Percentiles rank a stretch among this genome's conserved stretches.
phyloP scores from a whole-genome alignment of 2,329 filamentous ascomycete species.

The Trichophyton equinum region DNA sequence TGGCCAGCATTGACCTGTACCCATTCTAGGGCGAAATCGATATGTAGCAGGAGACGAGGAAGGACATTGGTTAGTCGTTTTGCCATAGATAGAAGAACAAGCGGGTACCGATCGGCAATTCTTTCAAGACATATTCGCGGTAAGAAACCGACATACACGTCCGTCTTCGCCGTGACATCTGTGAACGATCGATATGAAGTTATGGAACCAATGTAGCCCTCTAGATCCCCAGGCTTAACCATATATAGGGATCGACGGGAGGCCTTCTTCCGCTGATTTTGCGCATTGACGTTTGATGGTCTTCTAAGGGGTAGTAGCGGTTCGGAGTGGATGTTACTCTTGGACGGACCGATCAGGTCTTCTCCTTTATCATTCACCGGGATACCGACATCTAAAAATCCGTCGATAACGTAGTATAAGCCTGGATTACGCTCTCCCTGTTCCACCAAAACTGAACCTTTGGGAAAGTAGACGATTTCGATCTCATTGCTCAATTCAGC shows the following conservation, averaged over 20 bases:
- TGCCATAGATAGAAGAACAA: constrained; percentile 87
- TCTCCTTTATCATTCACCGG: constrained; percentile 50
- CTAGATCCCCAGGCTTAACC: constrained; percentile 86
- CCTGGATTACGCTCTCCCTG: constrained; percentile 95
- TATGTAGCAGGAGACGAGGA: constrained; percentile 81
- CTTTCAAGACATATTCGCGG: constrained; percentile 74
- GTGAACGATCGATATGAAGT: constrained; percentile 94
- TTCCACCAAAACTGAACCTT: constrained; percentile 86
- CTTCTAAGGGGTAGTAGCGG: constrained; percentile 37
- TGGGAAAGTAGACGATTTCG: constrained; percentile 94
- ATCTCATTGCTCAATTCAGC: constrained; percentile 83
- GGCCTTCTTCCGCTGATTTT: constrained; percentile 28
- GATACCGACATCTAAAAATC: constrained; percentile 90
- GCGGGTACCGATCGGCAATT: constrained; percentile 84
- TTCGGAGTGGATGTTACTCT: constrained; percentile 20
- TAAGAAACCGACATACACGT: constrained; percentile 93
- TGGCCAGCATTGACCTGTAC: constrained; percentile 91
- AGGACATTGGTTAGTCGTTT: constrained; percentile 84
- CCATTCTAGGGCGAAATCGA: constrained; percentile 98
- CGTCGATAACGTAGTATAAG: constrained; percentile 93
- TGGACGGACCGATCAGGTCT: constrained; percentile 27
- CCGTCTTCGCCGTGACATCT: constrained; percentile 92
- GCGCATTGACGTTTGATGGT: constrained; percentile 19
- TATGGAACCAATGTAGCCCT: constrained; percentile 86
- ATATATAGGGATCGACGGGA: constrained; percentile 64